Evolutionary conservation across 306 rosid species (phyloP).

Genomic region (Malus orientalis): DNA sequence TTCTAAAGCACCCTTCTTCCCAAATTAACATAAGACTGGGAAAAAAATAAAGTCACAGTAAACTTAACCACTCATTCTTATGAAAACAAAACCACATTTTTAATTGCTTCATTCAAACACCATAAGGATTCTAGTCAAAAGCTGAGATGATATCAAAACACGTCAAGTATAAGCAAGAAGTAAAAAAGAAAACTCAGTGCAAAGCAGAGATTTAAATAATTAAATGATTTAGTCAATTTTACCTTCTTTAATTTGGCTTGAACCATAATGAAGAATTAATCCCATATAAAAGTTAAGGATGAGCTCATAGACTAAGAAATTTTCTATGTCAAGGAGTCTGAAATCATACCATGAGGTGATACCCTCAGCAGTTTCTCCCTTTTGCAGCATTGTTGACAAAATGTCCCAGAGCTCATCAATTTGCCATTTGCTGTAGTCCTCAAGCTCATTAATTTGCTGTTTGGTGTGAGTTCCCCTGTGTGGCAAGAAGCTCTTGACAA

Average conservation of each 20-base stretch:
- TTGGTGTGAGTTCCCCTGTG: conserved; percentile 36
- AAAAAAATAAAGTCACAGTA: neutral
- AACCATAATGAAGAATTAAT: neutral
- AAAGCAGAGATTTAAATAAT: neutral
- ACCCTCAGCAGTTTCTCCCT: conserved; percentile 30
- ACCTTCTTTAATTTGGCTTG: neutral
- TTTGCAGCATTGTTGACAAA: conserved; percentile 42
- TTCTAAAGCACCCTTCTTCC: neutral
- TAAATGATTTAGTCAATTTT: neutral
- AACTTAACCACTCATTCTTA: neutral
- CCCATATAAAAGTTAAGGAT: neutral
- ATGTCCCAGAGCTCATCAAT: conserved; percentile 47
- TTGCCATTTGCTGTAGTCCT: conserved; percentile 25
- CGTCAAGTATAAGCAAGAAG: neutral
- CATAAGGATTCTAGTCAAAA: neutral
- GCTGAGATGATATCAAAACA: neutral
- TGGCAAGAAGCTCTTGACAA: conserved; percentile 72
- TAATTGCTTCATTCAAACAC: neutral
- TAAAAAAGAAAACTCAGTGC: neutral
- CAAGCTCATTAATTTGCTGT: conserved; percentile 37
- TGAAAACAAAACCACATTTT: neutral
- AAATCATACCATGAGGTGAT: conserved; percentile 35
- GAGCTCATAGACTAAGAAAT: neutral
- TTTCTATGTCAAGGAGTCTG: conserved; percentile 3
- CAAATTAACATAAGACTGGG: neutral